phyloP scores from a whole-genome alignment of 805 yeast genomes.

The Candida golubevii region DNA sequence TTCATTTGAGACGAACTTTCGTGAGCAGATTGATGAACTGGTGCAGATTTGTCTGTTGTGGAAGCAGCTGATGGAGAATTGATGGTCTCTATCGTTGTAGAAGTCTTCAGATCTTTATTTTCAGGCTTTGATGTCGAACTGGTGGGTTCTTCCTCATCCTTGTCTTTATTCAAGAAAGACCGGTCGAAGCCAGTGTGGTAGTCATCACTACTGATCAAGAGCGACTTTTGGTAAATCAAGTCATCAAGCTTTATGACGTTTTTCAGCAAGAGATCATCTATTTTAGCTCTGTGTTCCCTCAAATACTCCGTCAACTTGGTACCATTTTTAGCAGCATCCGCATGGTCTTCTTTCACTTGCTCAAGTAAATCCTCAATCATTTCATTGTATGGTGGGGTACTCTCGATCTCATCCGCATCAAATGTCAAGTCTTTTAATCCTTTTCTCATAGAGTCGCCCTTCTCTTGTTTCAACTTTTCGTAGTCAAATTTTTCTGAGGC shows the following conservation, averaged over 20 bases:
- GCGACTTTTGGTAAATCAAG: slow-evolving; percentile 63
- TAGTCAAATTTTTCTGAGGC: slow-evolving; percentile 51
- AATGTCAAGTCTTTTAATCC: slow-evolving; percentile 38
- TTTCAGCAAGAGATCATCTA: slow-evolving; percentile 59
- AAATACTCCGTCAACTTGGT: slow-evolving; percentile 36
- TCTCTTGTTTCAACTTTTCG: slow-evolving; percentile 29
- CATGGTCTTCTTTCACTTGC: slow-evolving; percentile 65
- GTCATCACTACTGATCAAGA: slow-evolving; percentile 85
- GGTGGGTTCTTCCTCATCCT: slow-evolving; percentile 20
- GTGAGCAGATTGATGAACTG: background rate
- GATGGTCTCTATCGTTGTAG: slow-evolving; percentile 27
- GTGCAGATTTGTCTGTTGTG: background rate
- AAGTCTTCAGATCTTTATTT: background rate
- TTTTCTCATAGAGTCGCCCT: slow-evolving; percentile 43
- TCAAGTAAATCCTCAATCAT: slow-evolving; percentile 87
- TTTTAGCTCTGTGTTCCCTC: slow-evolving; percentile 62
- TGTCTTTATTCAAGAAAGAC: slow-evolving; percentile 67
- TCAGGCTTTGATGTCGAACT: background rate
- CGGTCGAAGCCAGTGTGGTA: slow-evolving; percentile 89
- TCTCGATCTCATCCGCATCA: slow-evolving; percentile 34
- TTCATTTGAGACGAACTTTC: slow-evolving; percentile 2
- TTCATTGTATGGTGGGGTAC: slow-evolving; percentile 70
- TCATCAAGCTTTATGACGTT: slow-evolving; percentile 64
- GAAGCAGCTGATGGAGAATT: slow-evolving; percentile 19
- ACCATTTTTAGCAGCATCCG: slow-evolving; percentile 39